Conservation (phyloP, 768 basidiomycete genomes). For the Hygrocybe coccinea region DNA sequence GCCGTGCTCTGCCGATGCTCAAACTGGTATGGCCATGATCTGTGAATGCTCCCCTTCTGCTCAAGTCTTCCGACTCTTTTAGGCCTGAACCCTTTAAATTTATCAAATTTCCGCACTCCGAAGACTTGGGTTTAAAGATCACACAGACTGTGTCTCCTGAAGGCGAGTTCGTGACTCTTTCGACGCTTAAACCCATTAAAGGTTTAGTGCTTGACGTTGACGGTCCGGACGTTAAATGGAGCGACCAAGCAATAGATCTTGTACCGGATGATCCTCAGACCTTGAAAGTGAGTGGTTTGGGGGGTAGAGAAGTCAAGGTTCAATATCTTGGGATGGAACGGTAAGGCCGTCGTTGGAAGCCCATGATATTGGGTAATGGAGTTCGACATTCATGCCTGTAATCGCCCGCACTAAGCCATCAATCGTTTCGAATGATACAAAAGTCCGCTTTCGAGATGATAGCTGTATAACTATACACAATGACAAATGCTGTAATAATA, state of each 20-base stretch:
- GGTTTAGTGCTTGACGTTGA: conserved; percentile 78
- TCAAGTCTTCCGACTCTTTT: conserved; percentile 5
- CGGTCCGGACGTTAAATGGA: conserved; percentile 70
- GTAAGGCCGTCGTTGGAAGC: no score
- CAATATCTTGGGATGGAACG: conserved; percentile 74
- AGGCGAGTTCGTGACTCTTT: conserved; percentile 56
- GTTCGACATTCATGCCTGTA: neutral
- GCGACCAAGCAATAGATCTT: conserved; percentile 88
- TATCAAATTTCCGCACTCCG: conserved; percentile 67
- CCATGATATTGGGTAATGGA: neutral
- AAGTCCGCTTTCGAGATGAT: conserved; percentile 12
- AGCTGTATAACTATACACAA: conserved; percentile 31
- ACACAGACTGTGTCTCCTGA: conserved; percentile 36
- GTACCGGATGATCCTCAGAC: conserved; percentile 80
- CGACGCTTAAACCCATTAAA: conserved; percentile 70
- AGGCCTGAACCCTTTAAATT: conserved; percentile 97
- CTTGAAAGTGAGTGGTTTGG: conserved; percentile 59
- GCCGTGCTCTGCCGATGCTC: conserved; percentile 65
- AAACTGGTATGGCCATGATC: conserved; percentile 52
- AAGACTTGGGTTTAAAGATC: conserved; percentile 56
- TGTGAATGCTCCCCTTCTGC: conserved; percentile 10
- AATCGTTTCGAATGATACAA: conserved; percentile 4
- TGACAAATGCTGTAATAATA: neutral
- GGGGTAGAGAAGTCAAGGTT: conserved; percentile 57
- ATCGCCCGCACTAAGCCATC: neutral